Evolutionary conservation across 352 stramenopile genomes (phyloP), one percentile per base, ranked within the genome.

Genomic region (Pythium phragmitis): DNA sequence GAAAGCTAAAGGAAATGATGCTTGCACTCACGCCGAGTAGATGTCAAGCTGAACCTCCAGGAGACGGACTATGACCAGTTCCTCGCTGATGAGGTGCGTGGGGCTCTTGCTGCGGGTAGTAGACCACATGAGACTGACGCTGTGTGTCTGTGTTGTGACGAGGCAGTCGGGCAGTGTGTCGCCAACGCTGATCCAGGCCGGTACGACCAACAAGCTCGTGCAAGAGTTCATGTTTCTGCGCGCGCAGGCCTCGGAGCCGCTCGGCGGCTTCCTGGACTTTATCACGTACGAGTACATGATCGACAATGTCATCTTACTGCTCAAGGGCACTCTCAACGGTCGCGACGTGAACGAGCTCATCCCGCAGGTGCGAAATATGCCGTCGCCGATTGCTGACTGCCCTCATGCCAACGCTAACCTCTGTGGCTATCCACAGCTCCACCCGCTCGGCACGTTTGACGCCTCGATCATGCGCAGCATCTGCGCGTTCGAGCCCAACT

Each of bases 251-350:
- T 86, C 97, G 43, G 95, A 99, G 74, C 97, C 97, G 16, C 82
- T 99, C 33, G 87, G 87, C 48, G 92, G 96, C 54, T 99, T 99
- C 74, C 69, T 99, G 26, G 97, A 99, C 62, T 99, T 98, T 76
- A 99, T 99, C 79, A 99, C 94, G 61, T 92, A 86, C 82, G 97
- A 99, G 82, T 99, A 99, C 84, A 99, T 99, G 97, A 99, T 99
- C 76, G 97, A 99, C 75, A 99, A 99, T 74, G 89, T 99, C 53
- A 99, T 99, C 77, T 82, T 99, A 39, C 82, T 99, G 30, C 88
- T 99, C 55, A 99, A 99, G 74, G 96, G 96, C 60, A 99, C 97
- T 46, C 80, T 99, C 19, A 98, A 94, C 69, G 96, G 96, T 34
- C 92, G 96, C 59, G 94, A 99, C 69, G 87, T 97, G 58, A 98